Percentiles rank a stretch among this genome's conserved stretches.
Conservation (phyloP, 306 rosid genomes). For the Casuarina cunninghamiana region DNA sequence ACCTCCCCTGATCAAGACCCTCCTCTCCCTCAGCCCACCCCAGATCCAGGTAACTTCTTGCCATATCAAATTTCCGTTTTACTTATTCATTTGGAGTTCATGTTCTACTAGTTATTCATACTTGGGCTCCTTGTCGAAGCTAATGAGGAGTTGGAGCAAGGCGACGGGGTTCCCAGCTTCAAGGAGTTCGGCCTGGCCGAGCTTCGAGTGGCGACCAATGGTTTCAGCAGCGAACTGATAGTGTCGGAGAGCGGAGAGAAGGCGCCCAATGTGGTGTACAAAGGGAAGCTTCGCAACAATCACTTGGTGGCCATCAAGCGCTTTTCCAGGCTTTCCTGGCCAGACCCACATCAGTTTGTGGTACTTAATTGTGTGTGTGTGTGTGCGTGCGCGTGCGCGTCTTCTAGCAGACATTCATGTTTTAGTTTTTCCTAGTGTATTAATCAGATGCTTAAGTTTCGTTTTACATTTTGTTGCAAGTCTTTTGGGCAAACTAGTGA, state of each 20-base stretch:
- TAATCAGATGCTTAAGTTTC: no score
- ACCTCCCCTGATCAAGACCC: conserved; percentile 37
- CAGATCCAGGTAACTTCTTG: conserved; percentile 38
- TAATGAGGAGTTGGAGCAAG: conserved; percentile 29
- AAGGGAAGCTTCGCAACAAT: conserved; percentile 41
- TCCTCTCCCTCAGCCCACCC: conserved; percentile 28
- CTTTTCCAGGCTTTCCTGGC: conserved; percentile 44
- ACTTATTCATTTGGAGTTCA: background rate
- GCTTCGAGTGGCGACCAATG: conserved; percentile 44
- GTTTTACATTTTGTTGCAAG: no score
- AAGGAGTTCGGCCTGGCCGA: conserved; percentile 34
- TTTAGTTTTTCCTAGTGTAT: background rate
- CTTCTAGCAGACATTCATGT: background rate
- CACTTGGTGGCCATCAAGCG: conserved; percentile 42
- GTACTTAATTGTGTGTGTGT: conserved; percentile 16
- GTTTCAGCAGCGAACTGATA: conserved; percentile 33
- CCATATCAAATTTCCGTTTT: background rate
- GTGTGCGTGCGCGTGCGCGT: background rate
- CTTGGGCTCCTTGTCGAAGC: background rate
- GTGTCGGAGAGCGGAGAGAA: conserved; percentile 49
- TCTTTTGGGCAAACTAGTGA: background rate
- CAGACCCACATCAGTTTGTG: conserved; percentile 45
- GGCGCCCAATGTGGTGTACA: conserved; percentile 48
- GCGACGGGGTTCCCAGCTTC: conserved; percentile 27
- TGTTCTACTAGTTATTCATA: background rate